Evolutionary conservation across 2,329 filamentous ascomycete genomes (phyloP), one percentile per base, ranked within the genome.

Genomic region (Aspergillus sp.): DNA sequence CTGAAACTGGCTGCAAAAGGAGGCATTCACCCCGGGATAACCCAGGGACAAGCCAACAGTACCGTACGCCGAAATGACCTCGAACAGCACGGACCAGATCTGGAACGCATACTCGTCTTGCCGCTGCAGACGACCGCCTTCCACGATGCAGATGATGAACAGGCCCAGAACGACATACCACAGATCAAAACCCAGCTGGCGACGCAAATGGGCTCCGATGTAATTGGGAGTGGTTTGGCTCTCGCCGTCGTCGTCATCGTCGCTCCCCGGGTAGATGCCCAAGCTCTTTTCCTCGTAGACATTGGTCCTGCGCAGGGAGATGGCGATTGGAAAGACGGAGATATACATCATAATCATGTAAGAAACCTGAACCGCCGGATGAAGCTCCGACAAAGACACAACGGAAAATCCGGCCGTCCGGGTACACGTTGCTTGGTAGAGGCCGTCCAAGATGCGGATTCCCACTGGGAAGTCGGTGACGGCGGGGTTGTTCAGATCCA

Each of bases 321-420:
- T 97, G 66, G 93, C 93, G 61, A 97, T 95, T 3, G 93, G 93
- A 61, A 96, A 95, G 55, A 96, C 89, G 51, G 92, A 96, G 56
- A 97, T 96, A 73, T 97, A 97, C 93, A 97, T 97, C 93, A 97
- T 97, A 69, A 97, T 86, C 71, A 97, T 78, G 75, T 97, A 97
- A 17, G 91, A 89, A n/a, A 95, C 90, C 64, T 96, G 91, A 51
- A 97, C 90, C 1, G 88, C 93, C 1, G 94, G 92, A 61, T 97
- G 91, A 1, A 97, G 78, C 1, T 81, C 74, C 2, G 88, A 77
- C 29, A 97, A 76, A 65, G 88, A 89, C 59, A 96, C 83, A 29
- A 88, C 88, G 0, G 88, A 80, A 65, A 97, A 96, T 0, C 94
- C 93, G 3, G 94, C 93, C 0, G 93, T 97, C 65, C 93, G 81